phyloP scores from a whole-genome alignment of 2,329 filamentous ascomycete species.

The Coniochaeta prunicola region DNA sequence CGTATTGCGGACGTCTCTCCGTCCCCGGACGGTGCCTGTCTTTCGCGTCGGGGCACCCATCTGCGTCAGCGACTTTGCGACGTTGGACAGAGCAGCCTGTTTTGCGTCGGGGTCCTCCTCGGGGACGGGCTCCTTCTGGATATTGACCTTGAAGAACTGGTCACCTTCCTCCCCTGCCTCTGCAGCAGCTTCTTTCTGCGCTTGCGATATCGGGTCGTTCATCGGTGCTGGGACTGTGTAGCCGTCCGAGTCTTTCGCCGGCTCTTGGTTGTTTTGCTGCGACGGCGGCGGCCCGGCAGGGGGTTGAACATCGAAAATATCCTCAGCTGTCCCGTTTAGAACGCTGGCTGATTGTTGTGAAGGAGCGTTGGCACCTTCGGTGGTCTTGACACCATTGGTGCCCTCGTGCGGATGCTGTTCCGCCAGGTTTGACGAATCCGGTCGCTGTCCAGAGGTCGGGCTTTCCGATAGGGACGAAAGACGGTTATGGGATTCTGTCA shows the following conservation, averaged over 20 bases:
- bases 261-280: constrained; percentile 32
- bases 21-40: constrained; percentile 72
- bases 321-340: constrained; percentile 41
- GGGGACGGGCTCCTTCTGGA: constrained; percentile 68
- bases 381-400: constrained; percentile 36
- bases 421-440: constrained; percentile 19
- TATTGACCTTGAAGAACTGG: constrained; percentile 72
- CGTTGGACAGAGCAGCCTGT: constrained; percentile 65
- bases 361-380: constrained; percentile 20
- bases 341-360: not conserved
- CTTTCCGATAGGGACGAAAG: constrained; percentile 53
- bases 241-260: constrained; percentile 64
- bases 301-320: constrained; percentile 43
- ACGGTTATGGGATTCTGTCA: constrained; percentile 44
- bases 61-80: constrained; percentile 64
- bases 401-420: constrained; percentile 31
- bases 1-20: constrained; percentile 86
- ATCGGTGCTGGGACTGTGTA: constrained; percentile 63
- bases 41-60: constrained; percentile 59
- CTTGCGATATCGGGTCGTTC: constrained; percentile 62
- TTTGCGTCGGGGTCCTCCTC: constrained; percentile 71
- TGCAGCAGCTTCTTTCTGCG: constrained; percentile 57
- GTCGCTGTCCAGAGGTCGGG: constrained; percentile 32
- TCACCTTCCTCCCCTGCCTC: constrained; percentile 47
- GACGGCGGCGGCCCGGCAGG: constrained; percentile 44